Evolutionary conservation across 805 yeast species (phyloP).

Genomic region (Candida anglica): DNA sequence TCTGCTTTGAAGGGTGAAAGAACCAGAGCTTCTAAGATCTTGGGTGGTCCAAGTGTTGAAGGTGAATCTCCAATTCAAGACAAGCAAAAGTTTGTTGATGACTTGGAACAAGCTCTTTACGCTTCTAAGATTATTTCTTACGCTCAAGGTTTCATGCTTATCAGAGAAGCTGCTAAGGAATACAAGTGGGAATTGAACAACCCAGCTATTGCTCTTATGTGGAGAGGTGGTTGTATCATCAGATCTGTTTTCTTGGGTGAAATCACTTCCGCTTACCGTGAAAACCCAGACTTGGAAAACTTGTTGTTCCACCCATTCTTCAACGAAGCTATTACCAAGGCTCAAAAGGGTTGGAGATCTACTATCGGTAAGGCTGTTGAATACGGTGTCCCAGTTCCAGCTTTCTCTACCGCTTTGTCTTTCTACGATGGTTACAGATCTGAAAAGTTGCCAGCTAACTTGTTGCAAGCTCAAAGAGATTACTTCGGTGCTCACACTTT

Average conservation of each 20-base stretch:
- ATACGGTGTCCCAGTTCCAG: slow-evolving; percentile 96
- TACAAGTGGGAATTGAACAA: slow-evolving; percentile 96
- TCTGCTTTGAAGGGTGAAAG: slow-evolving; percentile 93
- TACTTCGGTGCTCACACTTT: slow-evolving; percentile 99
- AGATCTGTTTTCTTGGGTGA: slow-evolving; percentile 98
- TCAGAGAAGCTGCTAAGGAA: slow-evolving; percentile 96
- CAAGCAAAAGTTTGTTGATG: slow-evolving; percentile 81
- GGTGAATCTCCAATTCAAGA: slow-evolving; percentile 61
- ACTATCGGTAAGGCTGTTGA: slow-evolving; percentile 73
- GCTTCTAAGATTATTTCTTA: slow-evolving; percentile 98
- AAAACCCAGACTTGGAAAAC: slow-evolving; percentile 91
- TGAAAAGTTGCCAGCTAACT: slow-evolving; percentile 91
- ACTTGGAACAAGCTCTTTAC: slow-evolving; percentile 95
- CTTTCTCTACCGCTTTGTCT: slow-evolving; percentile 92
- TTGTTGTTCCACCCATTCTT: slow-evolving; percentile 94
- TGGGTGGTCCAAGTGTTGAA: slow-evolving; percentile 74
- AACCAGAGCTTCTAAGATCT: slow-evolving; percentile 71
- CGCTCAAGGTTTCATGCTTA: slow-evolving; percentile 99
- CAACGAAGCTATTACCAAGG: slow-evolving; percentile 84
- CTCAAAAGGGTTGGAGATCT: slow-evolving; percentile 95
- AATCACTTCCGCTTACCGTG: slow-evolving; percentile 94
- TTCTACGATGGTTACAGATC: slow-evolving; percentile 99
- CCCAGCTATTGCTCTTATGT: slow-evolving; percentile 98
- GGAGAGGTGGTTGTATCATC: slow-evolving; percentile 99
- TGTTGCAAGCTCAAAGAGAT: slow-evolving; percentile 99